A percentile compares a stretch with the other conserved stretches of the same genome.
Evolutionary conservation across 805 yeast genomes (phyloP).

Genomic region (Saturnispora zaruensis): DNA sequence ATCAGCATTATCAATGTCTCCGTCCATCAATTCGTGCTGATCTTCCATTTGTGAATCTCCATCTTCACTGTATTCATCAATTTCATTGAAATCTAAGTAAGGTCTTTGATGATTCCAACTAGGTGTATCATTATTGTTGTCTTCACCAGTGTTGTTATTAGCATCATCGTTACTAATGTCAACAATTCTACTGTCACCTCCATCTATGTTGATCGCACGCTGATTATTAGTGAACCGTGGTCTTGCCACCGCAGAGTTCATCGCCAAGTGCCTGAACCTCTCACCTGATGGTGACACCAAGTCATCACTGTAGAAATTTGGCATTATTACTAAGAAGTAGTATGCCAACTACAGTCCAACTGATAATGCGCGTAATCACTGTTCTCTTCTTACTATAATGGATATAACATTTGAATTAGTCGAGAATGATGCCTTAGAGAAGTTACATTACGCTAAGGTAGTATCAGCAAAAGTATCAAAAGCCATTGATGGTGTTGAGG

Average conservation of each 20-base stretch:
- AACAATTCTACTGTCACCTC: neutral
- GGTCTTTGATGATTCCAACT: neutral
- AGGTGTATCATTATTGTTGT: neutral
- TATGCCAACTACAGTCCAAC: neutral
- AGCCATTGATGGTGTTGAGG: slow-evolving; percentile 30
- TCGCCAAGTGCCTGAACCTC: neutral
- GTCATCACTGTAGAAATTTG: slow-evolving; percentile 2
- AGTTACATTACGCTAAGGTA: slow-evolving; percentile 40
- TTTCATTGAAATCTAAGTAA: neutral
- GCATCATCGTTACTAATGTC: neutral
- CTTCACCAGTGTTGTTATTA: neutral
- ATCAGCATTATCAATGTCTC: neutral
- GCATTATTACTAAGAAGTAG: neutral
- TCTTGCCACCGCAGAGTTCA: neutral
- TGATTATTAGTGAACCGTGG: neutral
- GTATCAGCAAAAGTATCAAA: slow-evolving; percentile 44
- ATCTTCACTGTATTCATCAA: neutral
- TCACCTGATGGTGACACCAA: neutral
- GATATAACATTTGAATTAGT: slow-evolving; percentile 27
- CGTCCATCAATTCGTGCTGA: neutral
- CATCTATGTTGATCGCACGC: neutral
- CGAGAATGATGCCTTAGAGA: slow-evolving; percentile 35
- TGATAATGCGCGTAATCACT: neutral
- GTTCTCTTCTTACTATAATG: neutral
- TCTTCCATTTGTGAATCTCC: neutral